Evolutionary conservation across 2,329 filamentous ascomycete genomes (phyloP), one percentile per base, ranked within the genome.

Genomic region (Pezicula carpinea): DNA sequence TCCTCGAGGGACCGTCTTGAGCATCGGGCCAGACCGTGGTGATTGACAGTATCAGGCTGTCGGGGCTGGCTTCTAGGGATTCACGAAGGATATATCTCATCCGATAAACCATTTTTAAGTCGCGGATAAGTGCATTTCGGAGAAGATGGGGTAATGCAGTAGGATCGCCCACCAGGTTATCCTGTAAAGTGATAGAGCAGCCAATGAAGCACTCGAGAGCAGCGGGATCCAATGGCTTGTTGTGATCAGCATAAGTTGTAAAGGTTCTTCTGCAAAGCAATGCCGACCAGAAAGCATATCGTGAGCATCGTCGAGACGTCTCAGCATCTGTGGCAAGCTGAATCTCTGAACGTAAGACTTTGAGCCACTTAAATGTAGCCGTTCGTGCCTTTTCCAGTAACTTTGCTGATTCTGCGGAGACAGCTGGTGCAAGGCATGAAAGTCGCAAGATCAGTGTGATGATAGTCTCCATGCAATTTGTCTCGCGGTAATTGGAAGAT

Each of bases 401-500:
- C 0, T 42, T 8, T 0, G 32, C 14, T 7, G 55, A 46, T 6
- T 56, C 54, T 1, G 46, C 38, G 1, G 5, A 31, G 2, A 32
- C 22, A 40, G 6, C 47, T 5, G 59, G 50, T 39, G 48, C 55
- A 26, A 61, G 54, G 18, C 40, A 53, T 43, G 56, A 69, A 1
- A 61, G 54, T 2, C 76, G 71, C 1, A 80, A 57, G 0, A 67
- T 55, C 0, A 86, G 53, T 0, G 70, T 76, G 5, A 84, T 69
- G 2, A 85, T 45, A 0, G 74, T 68, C 4, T 79, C 73, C 79
- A 87, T 84, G 13, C 71, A 69, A 43, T 77, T 62, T 0, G 64
- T 66, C 50, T 87, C 82, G 0, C 80, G 70, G 76, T 80, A 84
- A 38, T 80, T 86, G 0, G 66, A 60, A 0, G 61, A 57, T 6